Conservation (phyloP, 257 asterid species). For the Sherardia arvensis region DNA sequence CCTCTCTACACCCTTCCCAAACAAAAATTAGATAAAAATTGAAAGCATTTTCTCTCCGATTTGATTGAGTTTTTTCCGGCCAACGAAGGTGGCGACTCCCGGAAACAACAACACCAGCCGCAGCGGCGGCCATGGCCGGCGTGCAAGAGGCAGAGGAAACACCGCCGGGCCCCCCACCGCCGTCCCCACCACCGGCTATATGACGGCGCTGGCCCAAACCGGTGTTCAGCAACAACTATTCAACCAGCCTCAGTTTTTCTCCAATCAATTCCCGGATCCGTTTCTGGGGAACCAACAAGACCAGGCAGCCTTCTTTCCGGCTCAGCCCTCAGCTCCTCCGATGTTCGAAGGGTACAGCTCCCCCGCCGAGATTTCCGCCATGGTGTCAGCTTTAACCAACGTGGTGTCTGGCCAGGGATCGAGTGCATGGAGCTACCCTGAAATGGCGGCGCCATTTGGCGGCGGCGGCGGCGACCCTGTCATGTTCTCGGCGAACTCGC, state of each 20-base stretch:
- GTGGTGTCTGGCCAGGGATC: slow-evolving; percentile 49
- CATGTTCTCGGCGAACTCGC: slow-evolving; percentile 25
- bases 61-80: no score
- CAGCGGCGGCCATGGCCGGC: slow-evolving; percentile 30
- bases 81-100: slow-evolving; percentile 74
- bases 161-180: slow-evolving; percentile 8
- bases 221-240: not conserved
- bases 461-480: slow-evolving; percentile 11
- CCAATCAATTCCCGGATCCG: slow-evolving; percentile 15
- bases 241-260: slow-evolving; percentile 5
- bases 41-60: no score
- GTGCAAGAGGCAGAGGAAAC: slow-evolving; percentile 18
- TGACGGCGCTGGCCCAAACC: not conserved
- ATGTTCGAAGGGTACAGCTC: slow-evolving; percentile 29
- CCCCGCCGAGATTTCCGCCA: slow-evolving; percentile 49
- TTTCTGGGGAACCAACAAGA: slow-evolving; percentile 20
- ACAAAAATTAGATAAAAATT: no score
- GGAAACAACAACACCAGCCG: slow-evolving; percentile 25
- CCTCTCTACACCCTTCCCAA: not conserved
- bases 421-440: slow-evolving; percentile 20
- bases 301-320: slow-evolving; percentile 22
- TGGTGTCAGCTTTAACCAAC: slow-evolving; percentile 57
- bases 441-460: slow-evolving; percentile 17
- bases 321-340: slow-evolving; percentile 12
- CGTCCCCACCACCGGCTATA: slow-evolving; percentile 5